Percentiles rank a stretch among this genome's conserved stretches.
phyloP scores from a whole-genome alignment of 2,329 filamentous ascomycete species.

The Bipolaris gigantea region DNA sequence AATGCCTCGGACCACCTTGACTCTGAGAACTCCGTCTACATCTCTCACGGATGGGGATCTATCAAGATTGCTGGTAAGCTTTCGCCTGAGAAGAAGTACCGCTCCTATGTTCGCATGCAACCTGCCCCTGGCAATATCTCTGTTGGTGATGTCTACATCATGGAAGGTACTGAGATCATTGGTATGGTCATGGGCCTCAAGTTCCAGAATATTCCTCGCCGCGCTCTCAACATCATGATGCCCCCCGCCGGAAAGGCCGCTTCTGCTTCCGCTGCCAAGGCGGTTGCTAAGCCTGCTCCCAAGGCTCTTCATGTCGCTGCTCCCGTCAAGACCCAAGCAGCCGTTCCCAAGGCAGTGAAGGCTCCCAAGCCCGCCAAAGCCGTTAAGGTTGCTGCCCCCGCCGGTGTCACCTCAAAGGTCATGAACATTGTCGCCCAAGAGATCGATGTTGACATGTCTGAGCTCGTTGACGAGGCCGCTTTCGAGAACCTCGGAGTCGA shows the following conservation, averaged over 20 bases:
- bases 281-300: slow-evolving; percentile 41
- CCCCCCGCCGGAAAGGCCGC: slow-evolving; percentile 58
- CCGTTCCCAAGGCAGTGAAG: slow-evolving; percentile 50
- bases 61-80: slow-evolving; percentile 60
- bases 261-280: slow-evolving; percentile 29
- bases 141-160: slow-evolving; percentile 63
- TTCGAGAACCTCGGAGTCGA: slow-evolving; percentile 66
- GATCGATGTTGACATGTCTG: slow-evolving; percentile 60
- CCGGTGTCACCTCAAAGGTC: slow-evolving; percentile 56
- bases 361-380: slow-evolving; percentile 53
- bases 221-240: slow-evolving; percentile 67
- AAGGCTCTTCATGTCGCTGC: slow-evolving; percentile 43
- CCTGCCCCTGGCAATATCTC: slow-evolving; percentile 58
- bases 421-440: slow-evolving; percentile 70
- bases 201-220: slow-evolving; percentile 68
- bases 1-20: slow-evolving; percentile 62
- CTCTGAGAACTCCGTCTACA: slow-evolving; percentile 62
- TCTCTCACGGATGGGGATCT: slow-evolving; percentile 64
- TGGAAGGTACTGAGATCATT: slow-evolving; percentile 61
- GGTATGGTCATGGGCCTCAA: slow-evolving; percentile 64
- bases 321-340: slow-evolving; percentile 33
- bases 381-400: slow-evolving; percentile 48
- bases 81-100: slow-evolving; percentile 57
- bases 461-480: slow-evolving; percentile 62
- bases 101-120: slow-evolving; percentile 65